These are phyloP conservation scores for Septoria petroselini DNA, from an alignment of 2,329 filamentous ascomycete species.

Conservation along the genomic window DNA sequence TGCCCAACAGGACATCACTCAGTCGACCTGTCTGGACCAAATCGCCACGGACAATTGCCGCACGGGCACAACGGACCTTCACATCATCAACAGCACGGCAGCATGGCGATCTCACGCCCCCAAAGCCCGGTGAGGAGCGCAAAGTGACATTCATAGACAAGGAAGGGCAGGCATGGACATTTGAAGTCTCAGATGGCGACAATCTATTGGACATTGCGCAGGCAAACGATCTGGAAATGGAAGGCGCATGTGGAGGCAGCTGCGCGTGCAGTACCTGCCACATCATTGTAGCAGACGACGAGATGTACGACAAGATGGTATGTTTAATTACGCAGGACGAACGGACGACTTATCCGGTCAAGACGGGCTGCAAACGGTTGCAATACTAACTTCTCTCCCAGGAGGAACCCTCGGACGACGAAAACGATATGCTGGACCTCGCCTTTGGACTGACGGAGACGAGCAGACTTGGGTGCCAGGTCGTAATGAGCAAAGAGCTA, in stretches of 20 bases:
- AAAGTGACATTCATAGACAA: slow-evolving; percentile 93
- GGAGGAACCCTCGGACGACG: slow-evolving; percentile 49
- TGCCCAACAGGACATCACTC: not conserved
- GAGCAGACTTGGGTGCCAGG: slow-evolving; percentile 79
- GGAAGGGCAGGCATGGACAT: slow-evolving; percentile 69
- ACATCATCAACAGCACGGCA: slow-evolving; percentile 34
- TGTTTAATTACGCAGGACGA: not conserved
- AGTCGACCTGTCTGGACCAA: not conserved
- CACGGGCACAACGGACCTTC: slow-evolving; percentile 8
- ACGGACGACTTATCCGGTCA: too few species aligned
- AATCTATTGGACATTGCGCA: slow-evolving; percentile 95
- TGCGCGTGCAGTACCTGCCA: slow-evolving; percentile 94
- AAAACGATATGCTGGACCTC: slow-evolving; percentile 84
- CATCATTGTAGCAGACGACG: slow-evolving; percentile 73
- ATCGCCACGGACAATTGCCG: not conserved
- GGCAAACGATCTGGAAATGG: slow-evolving; percentile 94
- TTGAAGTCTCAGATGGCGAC: slow-evolving; percentile 80
- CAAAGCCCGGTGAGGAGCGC: slow-evolving; percentile 87
- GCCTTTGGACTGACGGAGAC: slow-evolving; percentile 90
- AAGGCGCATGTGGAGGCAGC: slow-evolving; percentile 90
- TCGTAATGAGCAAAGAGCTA: slow-evolving; percentile 84
- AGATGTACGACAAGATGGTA: slow-evolving; percentile 48
- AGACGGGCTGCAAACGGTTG: not conserved
- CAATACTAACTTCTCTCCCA: slow-evolving; percentile 11
- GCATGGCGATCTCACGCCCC: slow-evolving; percentile 79